Evolutionary conservation across 768 basidiomycete genomes (phyloP), one percentile per base, ranked within the genome.

Genomic region (Boletus tylopilopsis): DNA sequence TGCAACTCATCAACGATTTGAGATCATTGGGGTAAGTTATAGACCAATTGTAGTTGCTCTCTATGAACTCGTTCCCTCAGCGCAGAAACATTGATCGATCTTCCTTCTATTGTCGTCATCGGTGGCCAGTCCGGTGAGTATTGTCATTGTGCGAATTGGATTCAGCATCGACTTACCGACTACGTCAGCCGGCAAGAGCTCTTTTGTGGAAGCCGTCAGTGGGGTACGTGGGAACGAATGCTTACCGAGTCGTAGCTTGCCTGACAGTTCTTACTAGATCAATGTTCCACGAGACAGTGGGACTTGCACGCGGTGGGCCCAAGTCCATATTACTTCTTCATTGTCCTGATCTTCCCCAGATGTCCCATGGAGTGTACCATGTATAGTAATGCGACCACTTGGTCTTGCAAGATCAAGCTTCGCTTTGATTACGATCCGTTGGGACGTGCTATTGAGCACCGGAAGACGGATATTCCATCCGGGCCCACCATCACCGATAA

Each of bases 201-300:
- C 80, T 0, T 59, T 82, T 1, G 78, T 82, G 0, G 81, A 82
- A 45, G 79, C 77, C 0, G 76, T 81, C 0, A 79, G 72, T 13
- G 78, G 79, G 7, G 80, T 82, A 55, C 21, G 76, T 58, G 4
- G 0, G 18, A 19, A 13, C 0, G 18, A 41, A 47, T 42, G 23
- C 34, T 24, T 32, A n/a, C 21, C 13, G 5, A 19, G 6, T 5
- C 8, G 11, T 19, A 23, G 3, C 16, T 22, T 36, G 16, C 11
- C 18, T 60, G 25, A 56, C 16, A 9, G 5, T 19, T 41, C 25
- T 16, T 29, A 1, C 16, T 34, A 84, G 82, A 78, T 83, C 25
- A 78, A 67, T 42, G 81, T 84, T 24, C 82, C 82, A 11, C 68
- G 82, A 27, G 82, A 82, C 35, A 78, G 77, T 36, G 80, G 80